These are phyloP conservation scores for Lumnitzera racemosa DNA, from an alignment of 345 rosid species.

Conservation along the genomic window DNA sequence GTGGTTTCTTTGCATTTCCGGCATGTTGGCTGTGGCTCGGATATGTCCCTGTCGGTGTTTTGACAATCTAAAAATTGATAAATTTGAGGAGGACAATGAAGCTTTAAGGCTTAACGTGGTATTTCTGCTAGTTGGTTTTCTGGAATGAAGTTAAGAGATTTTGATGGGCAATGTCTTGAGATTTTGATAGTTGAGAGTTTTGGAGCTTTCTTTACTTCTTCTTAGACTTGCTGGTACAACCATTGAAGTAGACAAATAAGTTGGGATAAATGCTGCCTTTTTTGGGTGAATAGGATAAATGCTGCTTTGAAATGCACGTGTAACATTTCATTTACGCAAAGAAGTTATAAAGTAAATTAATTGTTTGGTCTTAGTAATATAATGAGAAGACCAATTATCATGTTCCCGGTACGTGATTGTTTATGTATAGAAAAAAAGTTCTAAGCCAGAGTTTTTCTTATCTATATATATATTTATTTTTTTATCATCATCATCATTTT, in stretches of 20 bases:
- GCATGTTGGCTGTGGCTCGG: too few relatives aligned
- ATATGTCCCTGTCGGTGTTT: too few relatives aligned
- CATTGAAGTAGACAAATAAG: neutral
- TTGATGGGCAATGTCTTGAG: neutral
- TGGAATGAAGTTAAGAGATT: neutral
- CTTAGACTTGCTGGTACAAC: neutral
- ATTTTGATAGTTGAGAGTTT: neutral
- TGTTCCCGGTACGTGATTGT: too few relatives aligned
- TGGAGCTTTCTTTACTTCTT: neutral
- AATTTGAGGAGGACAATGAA: neutral
- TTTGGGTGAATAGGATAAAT: too few relatives aligned
- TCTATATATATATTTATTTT: too few relatives aligned
- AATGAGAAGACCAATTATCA: too few relatives aligned
- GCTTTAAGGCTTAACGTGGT: constrained; percentile 7
- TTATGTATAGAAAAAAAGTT: too few relatives aligned
- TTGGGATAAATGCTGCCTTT: neutral
- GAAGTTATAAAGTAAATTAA: too few relatives aligned
- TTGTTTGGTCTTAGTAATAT: too few relatives aligned
- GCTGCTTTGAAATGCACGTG: neutral
- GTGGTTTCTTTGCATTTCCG: neutral
- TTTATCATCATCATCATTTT: too few relatives aligned
- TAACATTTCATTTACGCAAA: neutral
- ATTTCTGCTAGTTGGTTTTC: neutral
- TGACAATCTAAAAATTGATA: neutral
- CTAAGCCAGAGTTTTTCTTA: too few relatives aligned